Evolutionary conservation across 2,329 filamentous ascomycete genomes (phyloP), one percentile per base, ranked within the genome.

Genomic region (Shiraia sp.): DNA sequence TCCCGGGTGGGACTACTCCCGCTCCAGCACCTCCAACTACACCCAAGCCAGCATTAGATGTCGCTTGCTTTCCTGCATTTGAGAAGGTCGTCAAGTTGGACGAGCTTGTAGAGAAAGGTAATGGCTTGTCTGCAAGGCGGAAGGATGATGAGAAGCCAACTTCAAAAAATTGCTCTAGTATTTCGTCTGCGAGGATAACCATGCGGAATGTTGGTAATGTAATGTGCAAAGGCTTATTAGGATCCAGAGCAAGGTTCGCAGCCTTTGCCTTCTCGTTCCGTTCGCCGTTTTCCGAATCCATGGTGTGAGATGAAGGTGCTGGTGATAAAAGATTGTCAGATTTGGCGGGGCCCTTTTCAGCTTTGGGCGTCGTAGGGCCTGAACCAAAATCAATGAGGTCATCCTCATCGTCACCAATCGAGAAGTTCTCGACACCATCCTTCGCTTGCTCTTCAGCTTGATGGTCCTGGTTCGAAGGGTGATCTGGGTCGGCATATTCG

Each of bases 121-220:
- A 65, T 2, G 78, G 75, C 19, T 73, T 73, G 45, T 95, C 87
- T 16, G 88, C 85, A 32, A 96, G 84, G 60, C 88, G 90, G 80
- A 99, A 95, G 1, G 90, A 96, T 36, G 88, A 84, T 0, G 92
- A 90, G 72, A 97, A 96, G 28, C 90, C 95, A 1, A 89, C 88
- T 72, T 99, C 93, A 66, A 99, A 99, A 72, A 99, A 99, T 56
- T 95, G 88, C 62, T 99, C 92, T 5, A 99, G 81, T 1, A 95
- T 80, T 68, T 99, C 93, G 63, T 99, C 93, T 30, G 93, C 93
- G 6, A 99, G 82, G 8, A 99, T 88, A 3, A 99, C 90, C 93
- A 99, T 99, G 53, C 93, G 87, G 79, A 99, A 99, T 1, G 93
- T 99, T 1, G 93, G 93, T 1, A 99, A 79, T 1, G 93, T 97